A percentile compares a stretch with the other conserved stretches of the same genome.
Conservation (phyloP, 2,329 filamentous ascomycete species). For the Lachnellula cervina region DNA sequence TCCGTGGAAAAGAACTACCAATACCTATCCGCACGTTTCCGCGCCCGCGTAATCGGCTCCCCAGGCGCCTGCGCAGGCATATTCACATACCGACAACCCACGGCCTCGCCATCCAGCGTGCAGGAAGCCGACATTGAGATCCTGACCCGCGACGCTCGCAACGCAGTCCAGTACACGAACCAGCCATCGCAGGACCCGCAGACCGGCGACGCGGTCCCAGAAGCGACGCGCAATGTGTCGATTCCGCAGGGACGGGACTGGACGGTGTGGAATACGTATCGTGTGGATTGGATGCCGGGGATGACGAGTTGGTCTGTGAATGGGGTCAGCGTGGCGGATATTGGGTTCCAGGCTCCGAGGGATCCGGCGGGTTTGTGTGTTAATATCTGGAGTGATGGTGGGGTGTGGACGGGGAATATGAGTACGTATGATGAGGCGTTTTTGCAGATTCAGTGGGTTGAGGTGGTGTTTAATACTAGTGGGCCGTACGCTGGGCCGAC, state of each 20-base stretch:
- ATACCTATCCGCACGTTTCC: constrained; percentile 26
- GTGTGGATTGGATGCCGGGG: constrained; percentile 30
- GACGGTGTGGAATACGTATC: constrained; percentile 28
- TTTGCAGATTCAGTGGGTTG: constrained; percentile 31
- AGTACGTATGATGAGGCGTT: constrained; percentile 22
- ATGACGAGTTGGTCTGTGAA: constrained; percentile 29
- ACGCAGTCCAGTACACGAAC: constrained; percentile 30
- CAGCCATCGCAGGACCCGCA: constrained; percentile 23
- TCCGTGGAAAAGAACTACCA: constrained; percentile 24
- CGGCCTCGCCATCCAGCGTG: constrained; percentile 6
- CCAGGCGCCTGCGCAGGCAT: constrained; percentile 30
- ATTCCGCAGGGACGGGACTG: constrained; percentile 19
- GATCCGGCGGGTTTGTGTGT: constrained; percentile 24
- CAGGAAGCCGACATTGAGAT: constrained; percentile 33
- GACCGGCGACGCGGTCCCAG: constrained; percentile 14
- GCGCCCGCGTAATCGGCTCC: constrained; percentile 26
- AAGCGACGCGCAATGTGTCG: constrained; percentile 24
- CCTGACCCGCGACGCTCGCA: constrained; percentile 23
- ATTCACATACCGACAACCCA: constrained; percentile 26
- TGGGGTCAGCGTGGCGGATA: constrained; percentile 23
- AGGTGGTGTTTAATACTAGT: constrained; percentile 28
- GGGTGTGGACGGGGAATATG: constrained; percentile 30
- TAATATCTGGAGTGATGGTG: constrained; percentile 32
- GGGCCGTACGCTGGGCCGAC: constrained; percentile 14
- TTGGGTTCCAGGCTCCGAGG: constrained; percentile 24